Base-by-base conservation (phyloP, 441 rosid genomes). In the Bruguiera hainesii region DNA sequence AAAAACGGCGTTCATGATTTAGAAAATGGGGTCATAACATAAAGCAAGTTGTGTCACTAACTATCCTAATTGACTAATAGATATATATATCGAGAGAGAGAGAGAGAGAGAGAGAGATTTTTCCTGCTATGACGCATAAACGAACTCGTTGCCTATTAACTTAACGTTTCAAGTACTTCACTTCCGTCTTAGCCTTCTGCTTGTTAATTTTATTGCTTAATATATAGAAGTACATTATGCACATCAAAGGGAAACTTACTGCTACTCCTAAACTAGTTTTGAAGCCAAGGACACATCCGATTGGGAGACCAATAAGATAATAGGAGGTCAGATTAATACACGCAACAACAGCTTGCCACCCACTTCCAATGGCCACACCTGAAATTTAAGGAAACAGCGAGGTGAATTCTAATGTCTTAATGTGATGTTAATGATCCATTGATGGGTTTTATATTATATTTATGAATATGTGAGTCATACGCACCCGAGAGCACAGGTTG, bases 361-460 rank as follows among this genome's bases (percentile, higher is more conserved):
- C 96, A 69, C 94, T 83, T n/a, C 97, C 97, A 75, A 91, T 86
- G 6, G 97, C 95, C 71, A 89, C 95, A 18, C 95, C 94, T 87
- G 70, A 19, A 57, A 60, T 55, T 23, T 55, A 23, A 55, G 16
- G 39, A 65, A 31, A 42, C 29, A 67, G 10, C 15, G 7, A 13
- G 19, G 11, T 29, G 18, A 23, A 13, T 23, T 3, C 1, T 16
- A 42, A 19, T 26, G 56, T 7, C 15, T 37, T 42, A 42, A 11
- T 42, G 48, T 42, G 0, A 2, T 2, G 15, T 9, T 10, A 37
- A 37, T 37, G 46, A 37, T 37, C 46, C 46, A 37, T 10, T 37
- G 46, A 37, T 10, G 46, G 46, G 46, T 3, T 37, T 37, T 11
- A 37, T 11, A 37, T 37, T 37, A 52, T 63, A 10, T 51, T 52